These are phyloP conservation scores for Plasmopara viticola DNA, from an alignment of 352 stramenopile genomes.

Conservation along the genomic window DNA sequence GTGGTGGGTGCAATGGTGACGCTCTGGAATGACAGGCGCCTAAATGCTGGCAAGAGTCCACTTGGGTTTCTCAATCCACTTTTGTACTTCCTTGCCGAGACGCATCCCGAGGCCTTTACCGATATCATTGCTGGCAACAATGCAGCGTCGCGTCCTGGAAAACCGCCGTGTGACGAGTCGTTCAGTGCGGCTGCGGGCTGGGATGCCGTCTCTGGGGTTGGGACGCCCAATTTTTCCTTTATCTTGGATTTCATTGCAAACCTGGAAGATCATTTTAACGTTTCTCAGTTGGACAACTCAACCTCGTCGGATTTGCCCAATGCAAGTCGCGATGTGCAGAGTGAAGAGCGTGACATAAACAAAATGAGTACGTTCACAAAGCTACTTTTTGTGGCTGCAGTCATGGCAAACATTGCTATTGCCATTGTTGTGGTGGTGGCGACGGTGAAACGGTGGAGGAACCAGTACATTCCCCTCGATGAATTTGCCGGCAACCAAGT, in stretches of 20 bases:
- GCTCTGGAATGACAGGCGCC: constrained; percentile 78
- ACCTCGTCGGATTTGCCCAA: constrained; percentile 3
- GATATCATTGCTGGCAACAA: constrained; percentile 87
- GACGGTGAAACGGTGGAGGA: constrained; percentile 47
- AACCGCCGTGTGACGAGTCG: constrained; percentile 51
- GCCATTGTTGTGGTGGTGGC: constrained; percentile 30
- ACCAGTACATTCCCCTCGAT: constrained; percentile 44
- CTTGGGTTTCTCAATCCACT: constrained; percentile 86
- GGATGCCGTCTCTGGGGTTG: constrained; percentile 84
- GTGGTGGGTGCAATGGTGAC: constrained; percentile 82
- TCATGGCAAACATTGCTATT: constrained; percentile 29
- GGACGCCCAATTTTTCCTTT: constrained; percentile 75
- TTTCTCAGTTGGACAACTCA: constrained; percentile 16
- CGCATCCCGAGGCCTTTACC: constrained; percentile 58
- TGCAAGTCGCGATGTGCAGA: constrained; percentile 8
- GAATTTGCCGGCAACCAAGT: constrained; percentile 1
- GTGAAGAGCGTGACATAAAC: constrained; percentile 2
- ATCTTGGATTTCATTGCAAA: constrained; percentile 49
- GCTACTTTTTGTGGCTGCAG: constrained; percentile 26
- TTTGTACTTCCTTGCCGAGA: constrained; percentile 70
- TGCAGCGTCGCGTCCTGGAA: constrained; percentile 38
- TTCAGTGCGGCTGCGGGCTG: constrained; percentile 82
- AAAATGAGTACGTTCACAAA: constrained; percentile 31
- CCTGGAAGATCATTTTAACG: constrained; percentile 50
- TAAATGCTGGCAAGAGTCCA: constrained; percentile 71